Percentiles rank a stretch among this genome's conserved stretches.
phyloP scores from a whole-genome alignment of 208 protist genomes.

The Trypanosomatidae sp. region DNA sequence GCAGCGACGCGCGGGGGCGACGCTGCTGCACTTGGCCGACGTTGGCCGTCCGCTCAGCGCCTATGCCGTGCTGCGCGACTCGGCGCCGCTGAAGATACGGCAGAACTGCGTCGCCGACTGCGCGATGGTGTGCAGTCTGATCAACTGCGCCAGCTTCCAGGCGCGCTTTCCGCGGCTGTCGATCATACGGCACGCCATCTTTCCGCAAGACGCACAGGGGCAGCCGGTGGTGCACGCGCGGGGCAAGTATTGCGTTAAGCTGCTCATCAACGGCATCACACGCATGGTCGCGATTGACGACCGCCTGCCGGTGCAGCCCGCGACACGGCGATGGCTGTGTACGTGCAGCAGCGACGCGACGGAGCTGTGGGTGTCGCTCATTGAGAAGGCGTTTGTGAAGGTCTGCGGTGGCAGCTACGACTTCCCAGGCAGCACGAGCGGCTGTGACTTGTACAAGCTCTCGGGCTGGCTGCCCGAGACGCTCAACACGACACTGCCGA shows the following conservation, averaged over 20 bases:
- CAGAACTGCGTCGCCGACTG: conserved; percentile 84
- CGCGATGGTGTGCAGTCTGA: conserved; percentile 64
- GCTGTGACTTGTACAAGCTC: conserved; percentile 80
- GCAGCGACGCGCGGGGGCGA: conserved; percentile 10
- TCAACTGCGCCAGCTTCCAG: conserved; percentile 51
- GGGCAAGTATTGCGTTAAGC: conserved; percentile 85
- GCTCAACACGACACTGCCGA: conserved; percentile 9
- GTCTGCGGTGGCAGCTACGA: conserved; percentile 78
- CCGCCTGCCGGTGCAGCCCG: conserved; percentile 44
- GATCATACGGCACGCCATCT: conserved; percentile 83
- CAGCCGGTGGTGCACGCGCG: conserved; percentile 69
- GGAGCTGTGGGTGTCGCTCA: conserved; percentile 71
- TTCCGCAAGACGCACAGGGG: conserved; percentile 63
- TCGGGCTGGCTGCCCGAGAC: conserved; percentile 80
- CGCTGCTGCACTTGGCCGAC: conserved; percentile 22
- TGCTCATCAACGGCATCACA: conserved; percentile 87
- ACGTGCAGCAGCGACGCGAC: conserved; percentile 23
- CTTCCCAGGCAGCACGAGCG: conserved; percentile 71
- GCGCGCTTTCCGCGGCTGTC: conserved; percentile 67
- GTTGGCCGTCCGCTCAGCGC: conserved; percentile 6
- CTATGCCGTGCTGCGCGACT: conserved; percentile 37
- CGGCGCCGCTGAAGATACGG: conserved; percentile 66
- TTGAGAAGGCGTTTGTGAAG: conserved; percentile 84
- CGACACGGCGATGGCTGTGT: conserved; percentile 14
- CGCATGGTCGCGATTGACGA: conserved; percentile 84